Base-by-base conservation (phyloP, 768 basidiomycete species). In the Lentinula aciculospora region DNA sequence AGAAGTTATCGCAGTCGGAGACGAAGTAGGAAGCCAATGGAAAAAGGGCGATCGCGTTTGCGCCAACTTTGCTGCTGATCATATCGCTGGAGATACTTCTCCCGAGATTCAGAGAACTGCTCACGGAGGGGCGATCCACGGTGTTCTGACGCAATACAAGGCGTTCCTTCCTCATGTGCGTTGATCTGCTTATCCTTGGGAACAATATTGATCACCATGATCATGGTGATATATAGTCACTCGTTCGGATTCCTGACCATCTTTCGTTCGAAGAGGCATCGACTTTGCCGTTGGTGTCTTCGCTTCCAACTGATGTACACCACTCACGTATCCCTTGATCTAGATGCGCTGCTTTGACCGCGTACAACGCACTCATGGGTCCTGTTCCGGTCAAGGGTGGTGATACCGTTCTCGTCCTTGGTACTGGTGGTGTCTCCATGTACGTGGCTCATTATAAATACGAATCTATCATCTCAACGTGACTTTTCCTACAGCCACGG, bases 221-320 rank as follows among this genome's bases (percentile, higher is more conserved):
- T 39, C 32, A 13, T 17, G 7, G 40, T 42, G 42, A 3, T 29
- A 19, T 8, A 7, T 51, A 81, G 80, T 73, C 75, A 0, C 69
- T 86, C 36, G 76, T 86, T 31, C 60, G 64, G 37, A 72, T 85
- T 59, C 82, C 88, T 0, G 67, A 76, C 17, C 79, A 85, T 65
- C 73, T 88, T 19, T 78, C 76, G 2, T 85, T 81, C 61, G 81
- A 83, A 60, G 82, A 89, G 65, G 87, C 80, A 0, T 81, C 86
- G 0, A 84, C 84, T 23, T 70, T 89, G 4, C 82, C 85, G 73
- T 85, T 63, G 29, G 77, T 68, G 12, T 17, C 4, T 19, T 13
- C n/a, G 3, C 27, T 2, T 17, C 17, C n/a, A 12, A 8, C 44
- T 32, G 40, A n/a, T n/a, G 12, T 44, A 39, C 28, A n/a, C 23